Evolutionary conservation across 2,329 filamentous ascomycete species (phyloP), one percentile per base, ranked within the genome.

Genomic region (Talaromyces islandicus): DNA sequence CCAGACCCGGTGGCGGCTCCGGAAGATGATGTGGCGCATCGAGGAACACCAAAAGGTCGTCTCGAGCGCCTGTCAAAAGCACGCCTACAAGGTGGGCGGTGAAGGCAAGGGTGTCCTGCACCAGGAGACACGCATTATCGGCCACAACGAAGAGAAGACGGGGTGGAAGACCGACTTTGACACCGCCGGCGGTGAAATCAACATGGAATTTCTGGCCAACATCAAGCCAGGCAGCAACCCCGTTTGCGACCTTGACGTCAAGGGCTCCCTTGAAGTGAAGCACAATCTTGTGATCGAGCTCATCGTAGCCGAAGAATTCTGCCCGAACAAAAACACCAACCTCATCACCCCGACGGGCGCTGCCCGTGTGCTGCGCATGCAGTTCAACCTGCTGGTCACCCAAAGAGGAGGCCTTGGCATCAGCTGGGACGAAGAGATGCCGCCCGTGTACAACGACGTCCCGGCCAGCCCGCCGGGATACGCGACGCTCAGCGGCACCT

Each of bases 391-490:
- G 57, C 80, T 86, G 60, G 83, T 97, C 59, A 97, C 92, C 4
- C 89, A 96, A 77, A 85, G 90, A 62, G 85, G 85, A 21, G 93
- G 93, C 19, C 84, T 96, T 71, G 92, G 93, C 56, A 92, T 99
- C 68, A 91, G 89, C 67, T 99, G 94, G 93, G 93, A 97, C 67
- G 93, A 97, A 76, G 93, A 99, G 79, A 87, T 90, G 70, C 93
- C 93, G 12, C 93, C 93, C 0, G 85, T 95, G 66, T 99, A 99
- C 76, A 89, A 94, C 75, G 91, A 97, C 71, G 92, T 97, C 48
- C 92, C 93, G 0, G 88, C 86, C 2, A 91, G 88, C 68, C 93
- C 93, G 54, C 93, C 93, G 0, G 82, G 80, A 6, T 92, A 92
- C 75, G 78, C 71, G 21, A 73, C 69, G 61, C 67, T 73, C 12